Percentiles rank a stretch among this genome's conserved stretches.
These are phyloP conservation scores for Ustilago nuda DNA, from an alignment of 1,284 basidiomycete genomes.

Conservation along the genomic window DNA sequence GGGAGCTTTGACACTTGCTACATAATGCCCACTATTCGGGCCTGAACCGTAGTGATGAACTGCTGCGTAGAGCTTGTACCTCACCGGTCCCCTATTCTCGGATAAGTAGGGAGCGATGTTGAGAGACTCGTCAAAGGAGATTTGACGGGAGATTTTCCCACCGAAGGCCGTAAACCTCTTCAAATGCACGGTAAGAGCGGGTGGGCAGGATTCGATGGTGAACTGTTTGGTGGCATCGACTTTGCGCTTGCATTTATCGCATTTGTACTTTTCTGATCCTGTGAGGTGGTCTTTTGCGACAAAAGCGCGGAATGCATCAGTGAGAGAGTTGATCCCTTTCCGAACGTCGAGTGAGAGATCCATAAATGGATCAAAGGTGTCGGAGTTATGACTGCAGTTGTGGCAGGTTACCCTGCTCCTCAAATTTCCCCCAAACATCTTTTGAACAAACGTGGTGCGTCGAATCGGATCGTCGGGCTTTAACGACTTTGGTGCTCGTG, in stretches of 20 bases:
- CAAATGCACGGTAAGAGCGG: slow-evolving; percentile 93
- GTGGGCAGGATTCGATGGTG: slow-evolving; percentile 86
- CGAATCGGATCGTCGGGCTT: slow-evolving; percentile 73
- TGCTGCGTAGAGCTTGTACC: slow-evolving; percentile 91
- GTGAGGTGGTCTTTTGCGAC: slow-evolving; percentile 83
- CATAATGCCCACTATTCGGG: slow-evolving; percentile 96
- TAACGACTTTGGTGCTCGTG: slow-evolving; percentile 78
- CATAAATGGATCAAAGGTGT: slow-evolving; percentile 95
- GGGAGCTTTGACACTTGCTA: slow-evolving; percentile 82
- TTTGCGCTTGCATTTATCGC: slow-evolving; percentile 91
- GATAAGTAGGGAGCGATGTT: slow-evolving; percentile 86
- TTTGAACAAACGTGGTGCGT: slow-evolving; percentile 92
- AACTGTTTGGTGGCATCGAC: slow-evolving; percentile 90
- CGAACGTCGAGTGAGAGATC: slow-evolving; percentile 76
- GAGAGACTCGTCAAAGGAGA: slow-evolving; percentile 84
- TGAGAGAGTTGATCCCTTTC: slow-evolving; percentile 76
- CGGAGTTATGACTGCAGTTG: slow-evolving; percentile 86
- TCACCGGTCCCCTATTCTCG: slow-evolving; percentile 71
- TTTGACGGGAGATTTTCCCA: slow-evolving; percentile 74
- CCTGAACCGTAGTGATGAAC: slow-evolving; percentile 93
- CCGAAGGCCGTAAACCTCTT: slow-evolving; percentile 94
- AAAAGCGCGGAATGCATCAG: slow-evolving; percentile 84
- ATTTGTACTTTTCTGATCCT: slow-evolving; percentile 96
- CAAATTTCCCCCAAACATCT: slow-evolving; percentile 90
- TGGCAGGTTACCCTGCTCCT: slow-evolving; percentile 93